Conservation (phyloP, 1,284 basidiomycete genomes). For the Apiotrichum montevideense region DNA sequence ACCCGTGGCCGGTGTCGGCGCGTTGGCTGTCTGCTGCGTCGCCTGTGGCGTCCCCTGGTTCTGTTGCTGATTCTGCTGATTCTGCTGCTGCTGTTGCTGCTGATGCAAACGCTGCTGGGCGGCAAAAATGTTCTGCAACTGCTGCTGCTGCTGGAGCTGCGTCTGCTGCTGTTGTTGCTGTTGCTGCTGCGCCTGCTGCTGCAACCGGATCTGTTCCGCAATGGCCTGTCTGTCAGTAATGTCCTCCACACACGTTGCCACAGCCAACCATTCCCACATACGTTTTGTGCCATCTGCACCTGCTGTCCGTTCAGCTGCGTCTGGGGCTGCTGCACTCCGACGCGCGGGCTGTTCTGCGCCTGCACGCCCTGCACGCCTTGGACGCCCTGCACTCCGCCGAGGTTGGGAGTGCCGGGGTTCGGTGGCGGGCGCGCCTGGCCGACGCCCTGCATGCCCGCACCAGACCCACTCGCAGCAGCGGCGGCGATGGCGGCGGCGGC, state of each 20-base stretch:
- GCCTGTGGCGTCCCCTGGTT: not conserved
- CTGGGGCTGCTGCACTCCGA: slow-evolving; percentile 11
- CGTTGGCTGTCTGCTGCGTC: not conserved
- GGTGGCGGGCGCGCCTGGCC: not conserved
- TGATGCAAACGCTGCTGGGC: not conserved
- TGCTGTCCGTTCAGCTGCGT: slow-evolving; percentile 9
- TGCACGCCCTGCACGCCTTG: not conserved
- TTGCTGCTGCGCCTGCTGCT: slow-evolving; percentile 2
- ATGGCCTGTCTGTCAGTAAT: not conserved
- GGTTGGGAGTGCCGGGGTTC: not conserved
- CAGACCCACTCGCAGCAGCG: not conserved
- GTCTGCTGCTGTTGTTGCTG: slow-evolving; percentile 6
- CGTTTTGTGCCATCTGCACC: slow-evolving; percentile 15
- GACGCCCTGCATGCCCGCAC: not conserved
- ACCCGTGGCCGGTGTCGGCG: slow-evolving; percentile 1
- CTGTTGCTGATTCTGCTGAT: slow-evolving; percentile 5
- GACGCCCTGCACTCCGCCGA: too few relatives aligned
- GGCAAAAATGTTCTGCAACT: too few relatives aligned
- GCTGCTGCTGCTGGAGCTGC: too few relatives aligned
- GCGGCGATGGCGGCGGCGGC: not conserved
- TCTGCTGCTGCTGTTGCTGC: slow-evolving; percentile 12
- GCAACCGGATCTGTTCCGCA: too few relatives aligned
- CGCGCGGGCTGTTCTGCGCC: slow-evolving; percentile 5
- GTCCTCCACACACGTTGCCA: too few relatives aligned
- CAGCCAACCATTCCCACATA: not conserved